Evolutionary conservation across 2,329 filamentous ascomycete species (phyloP), one percentile per base, ranked within the genome.

Genomic region (Pyrenophora tritici-repentis): DNA sequence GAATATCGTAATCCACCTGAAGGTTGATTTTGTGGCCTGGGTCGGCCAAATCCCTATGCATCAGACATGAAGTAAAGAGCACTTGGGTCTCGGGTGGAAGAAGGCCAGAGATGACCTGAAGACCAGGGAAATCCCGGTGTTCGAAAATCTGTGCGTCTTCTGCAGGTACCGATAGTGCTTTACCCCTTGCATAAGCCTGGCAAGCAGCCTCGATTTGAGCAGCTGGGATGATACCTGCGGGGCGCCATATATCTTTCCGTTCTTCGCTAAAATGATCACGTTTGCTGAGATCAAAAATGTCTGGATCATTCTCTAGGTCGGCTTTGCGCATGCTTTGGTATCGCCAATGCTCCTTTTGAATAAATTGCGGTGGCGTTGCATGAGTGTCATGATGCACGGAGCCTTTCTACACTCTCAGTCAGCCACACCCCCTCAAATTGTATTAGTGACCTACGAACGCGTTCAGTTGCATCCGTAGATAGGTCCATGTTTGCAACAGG

Each of bases 21-120:
- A 97, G 76, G 71, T 97, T 99, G 49, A 92, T 97, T 70, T 89
- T 84, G 70, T 97, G 91, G 9, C 77, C 73, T 2, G 85, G 84
- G 61, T 89, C 83, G 53, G 86, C 85, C 7, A 96, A 80, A 71
- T 96, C 90, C 48, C 84, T 82, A 73, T 95, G 90, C 47, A 97
- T 79, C 55, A 96, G 81, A 52, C 83, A 86, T 37, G 85, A 85
- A 1, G 97, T 81, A 6, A 97, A 80, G 22, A 80, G 76, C 46
- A 83, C 78, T 68, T 99, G 93, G 4, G 90, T 79, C 8, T 78
- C 70, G n/a, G 83, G 81, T 7, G 91, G 87, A 8, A 97, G 75
- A 7, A 97, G 77, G 17, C 82, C 81, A 9, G 92, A 91, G 1
- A 93, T 77, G 40, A 97, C 82, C 46, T 89, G 81, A 4, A 99